Evolutionary conservation across 1,284 basidiomycete genomes (phyloP).

Genomic region (Xerocomus minutiporus): DNA sequence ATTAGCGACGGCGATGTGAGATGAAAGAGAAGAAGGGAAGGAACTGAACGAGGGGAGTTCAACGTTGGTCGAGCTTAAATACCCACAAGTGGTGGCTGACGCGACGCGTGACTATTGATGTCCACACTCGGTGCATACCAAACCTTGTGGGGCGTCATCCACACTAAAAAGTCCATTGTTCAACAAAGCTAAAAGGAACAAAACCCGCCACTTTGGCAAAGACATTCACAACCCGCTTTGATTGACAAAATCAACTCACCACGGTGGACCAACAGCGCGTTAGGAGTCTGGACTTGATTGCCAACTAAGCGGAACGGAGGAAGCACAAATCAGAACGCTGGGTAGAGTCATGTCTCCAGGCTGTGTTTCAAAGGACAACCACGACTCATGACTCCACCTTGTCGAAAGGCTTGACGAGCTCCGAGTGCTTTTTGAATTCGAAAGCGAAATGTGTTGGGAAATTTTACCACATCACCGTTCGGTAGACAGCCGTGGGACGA

Average conservation of each 20-base stretch:
- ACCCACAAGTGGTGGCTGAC: neutral
- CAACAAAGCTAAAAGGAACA: neutral
- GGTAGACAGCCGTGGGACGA: too few species aligned
- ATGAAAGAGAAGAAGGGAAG: neutral
- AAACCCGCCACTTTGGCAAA: neutral
- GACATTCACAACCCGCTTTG: neutral
- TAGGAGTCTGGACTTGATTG: neutral
- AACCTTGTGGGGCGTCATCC: neutral
- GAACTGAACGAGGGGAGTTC: neutral
- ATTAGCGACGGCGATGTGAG: neutral
- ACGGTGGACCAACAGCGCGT: neutral
- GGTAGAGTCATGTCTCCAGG: neutral
- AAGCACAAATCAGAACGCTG: neutral
- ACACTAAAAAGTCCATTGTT: neutral
- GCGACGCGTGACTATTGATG: neutral
- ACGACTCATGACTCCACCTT: neutral
- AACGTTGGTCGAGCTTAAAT: neutral
- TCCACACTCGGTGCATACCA: neutral
- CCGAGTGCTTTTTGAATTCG: too few species aligned
- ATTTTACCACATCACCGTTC: too few species aligned
- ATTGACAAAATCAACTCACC: neutral
- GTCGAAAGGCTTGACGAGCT: neutral
- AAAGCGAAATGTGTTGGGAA: too few species aligned
- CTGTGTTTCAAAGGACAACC: neutral
- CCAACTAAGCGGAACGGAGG: neutral